Evolutionary conservation across 495 filamentous ascomycete species (phyloP).

Genomic region (Hypoxylon subgilvum): DNA sequence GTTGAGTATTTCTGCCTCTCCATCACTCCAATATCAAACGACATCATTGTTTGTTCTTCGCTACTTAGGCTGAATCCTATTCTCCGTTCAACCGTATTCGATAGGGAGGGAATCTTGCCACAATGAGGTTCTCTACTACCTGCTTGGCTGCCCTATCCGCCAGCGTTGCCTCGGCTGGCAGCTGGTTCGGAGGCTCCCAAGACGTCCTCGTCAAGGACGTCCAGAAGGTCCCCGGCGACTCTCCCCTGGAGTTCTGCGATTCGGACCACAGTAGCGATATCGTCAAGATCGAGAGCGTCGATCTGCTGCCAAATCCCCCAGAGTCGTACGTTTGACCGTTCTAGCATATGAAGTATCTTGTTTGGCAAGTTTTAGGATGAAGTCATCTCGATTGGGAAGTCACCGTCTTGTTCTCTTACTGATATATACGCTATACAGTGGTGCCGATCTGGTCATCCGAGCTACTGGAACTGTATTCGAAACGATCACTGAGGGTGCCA

Average conservation of each 20-base stretch:
- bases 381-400: constrained; percentile 16
- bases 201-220: constrained; percentile 45
- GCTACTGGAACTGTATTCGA: constrained; percentile 75
- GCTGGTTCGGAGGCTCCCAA: constrained; percentile 46
- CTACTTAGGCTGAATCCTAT: not conserved
- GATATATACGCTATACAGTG: constrained; percentile 58
- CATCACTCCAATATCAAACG: constrained; percentile 5
- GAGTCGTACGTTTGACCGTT: constrained; percentile 67
- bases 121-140: constrained; percentile 53
- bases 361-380: not conserved
- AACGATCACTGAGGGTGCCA: constrained; percentile 74
- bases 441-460: constrained; percentile 75
- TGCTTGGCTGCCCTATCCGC: constrained; percentile 48
- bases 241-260: constrained; percentile 75
- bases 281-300: constrained; percentile 76
- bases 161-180: constrained; percentile 46
- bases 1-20: constrained; percentile 19
- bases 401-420: constrained; percentile 10
- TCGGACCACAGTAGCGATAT: constrained; percentile 64
- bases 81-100: not conserved
- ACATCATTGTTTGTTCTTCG: not conserved
- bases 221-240: constrained; percentile 71
- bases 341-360: not conserved
- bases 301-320: constrained; percentile 86
- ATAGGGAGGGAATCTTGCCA: constrained; percentile 3